phyloP scores from a whole-genome alignment of 169 alveolate species.

The Sarcocystis neurona region DNA sequence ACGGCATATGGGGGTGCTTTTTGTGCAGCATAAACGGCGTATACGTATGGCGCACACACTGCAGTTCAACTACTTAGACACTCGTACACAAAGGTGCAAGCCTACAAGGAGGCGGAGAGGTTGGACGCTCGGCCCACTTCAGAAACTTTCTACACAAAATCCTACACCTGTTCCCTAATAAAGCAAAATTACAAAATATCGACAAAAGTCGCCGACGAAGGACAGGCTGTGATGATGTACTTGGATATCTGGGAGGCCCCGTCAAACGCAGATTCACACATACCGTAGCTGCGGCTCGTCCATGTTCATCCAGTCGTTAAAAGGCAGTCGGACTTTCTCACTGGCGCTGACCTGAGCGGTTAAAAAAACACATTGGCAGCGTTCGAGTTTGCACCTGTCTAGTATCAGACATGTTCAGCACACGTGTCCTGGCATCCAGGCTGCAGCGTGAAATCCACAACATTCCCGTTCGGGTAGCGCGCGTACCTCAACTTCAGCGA shows the following conservation, averaged over 20 bases:
- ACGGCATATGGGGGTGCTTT: no score
- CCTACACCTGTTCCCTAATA: background rate
- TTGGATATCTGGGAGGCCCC: no score
- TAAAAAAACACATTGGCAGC: background rate
- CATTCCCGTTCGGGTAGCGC: background rate
- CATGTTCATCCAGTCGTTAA: constrained; percentile 89
- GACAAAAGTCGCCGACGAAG: background rate
- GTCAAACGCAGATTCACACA: no score
- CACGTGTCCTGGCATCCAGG: no score
- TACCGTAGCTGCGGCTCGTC: constrained; percentile 88
- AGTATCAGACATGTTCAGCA: no score
- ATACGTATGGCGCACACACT: background rate
- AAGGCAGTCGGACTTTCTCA: constrained; percentile 76
- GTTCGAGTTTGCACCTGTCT: background rate
- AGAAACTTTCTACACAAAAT: background rate
- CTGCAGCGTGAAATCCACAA: no score
- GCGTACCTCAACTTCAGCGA: constrained; percentile 77
- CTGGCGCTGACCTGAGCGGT: constrained; percentile 47
- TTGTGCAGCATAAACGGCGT: background rate
- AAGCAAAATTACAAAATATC: background rate
- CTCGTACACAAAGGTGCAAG: background rate
- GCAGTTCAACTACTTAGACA: background rate
- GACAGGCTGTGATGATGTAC: background rate
- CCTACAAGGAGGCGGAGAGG: background rate
- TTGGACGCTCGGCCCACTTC: no score